phyloP scores from a whole-genome alignment of 2,329 filamentous ascomycete species.

The Pseudogymnoascus sp. region DNA sequence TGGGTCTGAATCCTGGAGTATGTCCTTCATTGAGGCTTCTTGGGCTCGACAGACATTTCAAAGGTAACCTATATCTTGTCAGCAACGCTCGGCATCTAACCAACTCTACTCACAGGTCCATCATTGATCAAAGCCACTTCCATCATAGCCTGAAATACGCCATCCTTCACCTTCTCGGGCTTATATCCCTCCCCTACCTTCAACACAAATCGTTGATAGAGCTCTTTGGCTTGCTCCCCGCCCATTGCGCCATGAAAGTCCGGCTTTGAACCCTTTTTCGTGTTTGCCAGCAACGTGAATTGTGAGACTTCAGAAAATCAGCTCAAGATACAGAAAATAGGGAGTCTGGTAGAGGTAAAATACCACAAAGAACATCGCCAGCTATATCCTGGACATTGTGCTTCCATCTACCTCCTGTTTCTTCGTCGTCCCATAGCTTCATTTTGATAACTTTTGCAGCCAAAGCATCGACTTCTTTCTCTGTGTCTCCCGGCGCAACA shows the following conservation, averaged over 20 bases:
- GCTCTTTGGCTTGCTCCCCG: constrained; percentile 65
- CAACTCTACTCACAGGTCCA: constrained; percentile 47
- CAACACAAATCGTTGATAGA: constrained; percentile 78
- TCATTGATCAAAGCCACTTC: constrained; percentile 90
- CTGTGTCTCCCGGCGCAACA: constrained; percentile 80
- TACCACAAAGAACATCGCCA: constrained; percentile 92
- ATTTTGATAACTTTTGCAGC: constrained; percentile 82
- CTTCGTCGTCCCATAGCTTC: constrained; percentile 71
- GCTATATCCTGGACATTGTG: constrained; percentile 77
- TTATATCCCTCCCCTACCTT: constrained; percentile 67
- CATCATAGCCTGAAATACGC: constrained; percentile 99
- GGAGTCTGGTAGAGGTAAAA: constrained; percentile 22
- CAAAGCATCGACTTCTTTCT: constrained; percentile 77
- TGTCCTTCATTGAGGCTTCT: neutral
- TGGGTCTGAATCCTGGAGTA: neutral
- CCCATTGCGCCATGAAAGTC: constrained; percentile 86
- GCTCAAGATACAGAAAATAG: constrained; percentile 2
- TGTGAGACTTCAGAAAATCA: constrained; percentile 66
- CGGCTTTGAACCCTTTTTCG: constrained; percentile 94
- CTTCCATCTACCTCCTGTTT: constrained; percentile 60
- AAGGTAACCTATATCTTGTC: neutral
- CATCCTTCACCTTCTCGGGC: constrained; percentile 75
- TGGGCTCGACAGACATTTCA: constrained; percentile 1
- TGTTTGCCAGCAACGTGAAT: constrained; percentile 85
- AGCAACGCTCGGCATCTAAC: neutral